phyloP scores from a whole-genome alignment of 352 stramenopile species.

The Plasmopara muralis region DNA sequence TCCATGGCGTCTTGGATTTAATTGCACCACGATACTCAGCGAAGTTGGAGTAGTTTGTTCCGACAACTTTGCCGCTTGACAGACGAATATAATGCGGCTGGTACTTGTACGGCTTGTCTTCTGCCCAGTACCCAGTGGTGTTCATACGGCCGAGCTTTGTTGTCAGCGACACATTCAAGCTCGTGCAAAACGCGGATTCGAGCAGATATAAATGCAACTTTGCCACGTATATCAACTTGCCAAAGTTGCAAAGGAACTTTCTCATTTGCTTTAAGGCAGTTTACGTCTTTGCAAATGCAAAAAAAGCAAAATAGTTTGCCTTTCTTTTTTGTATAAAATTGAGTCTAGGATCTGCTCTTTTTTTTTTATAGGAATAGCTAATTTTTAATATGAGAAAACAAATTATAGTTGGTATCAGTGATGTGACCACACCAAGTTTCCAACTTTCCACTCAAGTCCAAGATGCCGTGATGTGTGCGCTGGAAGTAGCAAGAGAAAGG shows the following conservation, averaged over 20 bases:
- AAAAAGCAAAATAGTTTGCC: too few relatives aligned
- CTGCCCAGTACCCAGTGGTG: conserved; percentile 33
- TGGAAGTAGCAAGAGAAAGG: too few relatives aligned
- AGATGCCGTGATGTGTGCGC: too few relatives aligned
- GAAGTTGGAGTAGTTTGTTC: conserved; percentile 21
- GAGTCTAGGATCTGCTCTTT: too few relatives aligned
- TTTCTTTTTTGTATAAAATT: too few relatives aligned
- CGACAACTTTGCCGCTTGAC: conserved; percentile 32
- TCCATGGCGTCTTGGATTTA: conserved; percentile 23
- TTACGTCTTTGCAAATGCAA: too few relatives aligned
- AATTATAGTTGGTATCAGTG: too few relatives aligned
- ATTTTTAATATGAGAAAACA: too few relatives aligned
- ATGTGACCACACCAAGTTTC: too few relatives aligned
- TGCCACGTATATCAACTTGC: neutral
- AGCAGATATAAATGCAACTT: conserved; percentile 2
- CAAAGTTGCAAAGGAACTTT: neutral
- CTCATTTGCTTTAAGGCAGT: too few relatives aligned
- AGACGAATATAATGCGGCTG: conserved; percentile 31
- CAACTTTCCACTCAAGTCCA: too few relatives aligned
- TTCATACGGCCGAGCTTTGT: conserved; percentile 6
- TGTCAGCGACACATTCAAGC: conserved; percentile 1
- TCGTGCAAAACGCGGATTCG: conserved; percentile 3
- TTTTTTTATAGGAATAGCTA: too few relatives aligned
- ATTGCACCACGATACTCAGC: conserved; percentile 17
- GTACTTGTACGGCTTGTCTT: conserved; percentile 43